phyloP scores from a whole-genome alignment of 257 asterid genomes.

The Solanum commersonii region DNA sequence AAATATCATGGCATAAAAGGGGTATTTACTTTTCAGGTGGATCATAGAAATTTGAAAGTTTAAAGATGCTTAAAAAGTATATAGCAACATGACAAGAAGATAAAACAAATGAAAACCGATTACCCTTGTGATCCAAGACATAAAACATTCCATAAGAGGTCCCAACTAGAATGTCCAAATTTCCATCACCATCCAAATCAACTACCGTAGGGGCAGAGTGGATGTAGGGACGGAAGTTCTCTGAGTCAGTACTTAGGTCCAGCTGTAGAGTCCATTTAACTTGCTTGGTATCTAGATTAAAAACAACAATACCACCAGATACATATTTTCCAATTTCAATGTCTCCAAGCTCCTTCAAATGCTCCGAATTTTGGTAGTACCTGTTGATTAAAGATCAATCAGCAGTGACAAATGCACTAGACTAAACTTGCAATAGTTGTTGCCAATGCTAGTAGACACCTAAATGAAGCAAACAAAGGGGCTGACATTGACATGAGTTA shows the following conservation, averaged over 20 bases:
- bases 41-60: background rate
- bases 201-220: slow-evolving; percentile 94
- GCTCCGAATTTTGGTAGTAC: slow-evolving; percentile 98
- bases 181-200: slow-evolving; percentile 99
- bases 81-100: background rate
- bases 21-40: background rate
- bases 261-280: slow-evolving; percentile 85
- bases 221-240: slow-evolving; percentile 80
- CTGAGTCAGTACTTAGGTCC: slow-evolving; percentile 80
- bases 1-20: background rate
- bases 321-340: slow-evolving; percentile 94
- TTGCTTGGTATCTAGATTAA: slow-evolving; percentile 89
- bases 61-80: background rate
- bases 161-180: slow-evolving; percentile 92
- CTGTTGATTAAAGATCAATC: slow-evolving; percentile 46
- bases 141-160: slow-evolving; percentile 96
- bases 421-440: background rate
- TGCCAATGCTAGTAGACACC: background rate
- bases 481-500: background rate
- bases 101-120: background rate
- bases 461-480: background rate
- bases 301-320: slow-evolving; percentile 95
- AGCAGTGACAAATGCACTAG: slow-evolving; percentile 12
- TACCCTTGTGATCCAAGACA: slow-evolving; percentile 97
- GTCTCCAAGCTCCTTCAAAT: slow-evolving; percentile 85